Evolutionary conservation across 176 grass and related monocot genomes (phyloP).

Genomic region (Eragrostis nindensis): DNA sequence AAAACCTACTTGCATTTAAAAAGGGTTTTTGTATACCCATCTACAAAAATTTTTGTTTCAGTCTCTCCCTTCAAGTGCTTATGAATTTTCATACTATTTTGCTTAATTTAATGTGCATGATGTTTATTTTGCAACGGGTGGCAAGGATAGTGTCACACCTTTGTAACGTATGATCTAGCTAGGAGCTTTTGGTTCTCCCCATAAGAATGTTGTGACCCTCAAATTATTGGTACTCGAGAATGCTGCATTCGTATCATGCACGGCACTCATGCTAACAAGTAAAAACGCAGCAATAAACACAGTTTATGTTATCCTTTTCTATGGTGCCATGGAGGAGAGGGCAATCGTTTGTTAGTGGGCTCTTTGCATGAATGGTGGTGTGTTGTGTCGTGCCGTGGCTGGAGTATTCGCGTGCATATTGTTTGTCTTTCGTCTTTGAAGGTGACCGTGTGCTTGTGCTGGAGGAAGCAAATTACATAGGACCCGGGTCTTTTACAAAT

Average conservation of each 20-base stretch:
- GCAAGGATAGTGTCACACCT: neutral
- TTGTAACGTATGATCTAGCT: neutral
- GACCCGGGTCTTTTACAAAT: too few species aligned
- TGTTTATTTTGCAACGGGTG: neutral
- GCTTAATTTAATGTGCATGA: neutral
- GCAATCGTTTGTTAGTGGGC: neutral
- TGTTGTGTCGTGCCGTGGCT: neutral
- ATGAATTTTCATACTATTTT: neutral
- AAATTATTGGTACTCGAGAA: neutral
- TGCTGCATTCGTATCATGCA: neutral
- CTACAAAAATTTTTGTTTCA: too few species aligned
- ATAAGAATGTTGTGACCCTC: neutral
- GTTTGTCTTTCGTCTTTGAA: neutral
- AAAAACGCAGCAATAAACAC: neutral
- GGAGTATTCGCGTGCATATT: neutral
- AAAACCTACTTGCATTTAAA: too few species aligned
- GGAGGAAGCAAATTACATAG: too few species aligned
- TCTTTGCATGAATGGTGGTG: neutral
- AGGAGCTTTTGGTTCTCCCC: neutral
- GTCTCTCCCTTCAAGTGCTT: too few species aligned
- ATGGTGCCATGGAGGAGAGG: neutral
- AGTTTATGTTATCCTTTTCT: neutral
- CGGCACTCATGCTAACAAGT: neutral
- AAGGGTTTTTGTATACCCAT: too few species aligned
- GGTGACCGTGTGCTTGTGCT: neutral